Evolutionary conservation across 75 land plant genomes (phyloP), one percentile per base, ranked within the genome.

Genomic region (Cunninghamia lanceolata): DNA sequence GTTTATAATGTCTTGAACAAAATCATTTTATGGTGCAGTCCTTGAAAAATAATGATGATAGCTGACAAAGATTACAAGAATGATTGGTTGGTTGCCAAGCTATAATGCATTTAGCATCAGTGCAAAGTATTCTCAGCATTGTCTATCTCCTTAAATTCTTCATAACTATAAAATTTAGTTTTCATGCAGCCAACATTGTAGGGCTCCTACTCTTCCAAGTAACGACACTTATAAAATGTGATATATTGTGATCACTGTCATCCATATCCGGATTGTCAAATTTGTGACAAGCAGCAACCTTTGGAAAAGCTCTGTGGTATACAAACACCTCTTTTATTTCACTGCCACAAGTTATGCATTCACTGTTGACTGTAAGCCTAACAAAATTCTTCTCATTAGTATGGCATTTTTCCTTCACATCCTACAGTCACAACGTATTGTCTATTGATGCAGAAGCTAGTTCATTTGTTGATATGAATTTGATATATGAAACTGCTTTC

Each of bases 201-300:
- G 98, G 97, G 83, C 97, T 98, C 84, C 96, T 98, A 85, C 98
- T 98, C 87, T 98, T 98, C 99, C 99, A 98, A 86, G 98, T 94
- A 21, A 98, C 99, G 32, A 98, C 99, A 86, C 99, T 96, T 45
- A 98, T 98, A 87, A 98, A 98, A 83, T 96, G 94, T 34, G 98
- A 94, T 59, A 93, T 90, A 15, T 88, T 95, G 85, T 98, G 98
- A 50, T 94, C 95, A 77, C 91, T 82, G 53, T 97, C 97, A 43
- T 95, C 94, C 43, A 90, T 28, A 81, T 95, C 93, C 16, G 94
- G 88, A 50, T 93, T 89, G 32, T 92, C 91, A 90, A 98, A 98
- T 86, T 86, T 89, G 86, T 98, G 99, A 90, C 93, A 93, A 40
- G 99, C 90, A 43, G 94, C 94, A 10, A 98, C 98, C 80, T 91